Evolutionary conservation across 768 basidiomycete species (phyloP), one percentile per base, ranked within the genome.

Genomic region (Chalciporus piperatus): DNA sequence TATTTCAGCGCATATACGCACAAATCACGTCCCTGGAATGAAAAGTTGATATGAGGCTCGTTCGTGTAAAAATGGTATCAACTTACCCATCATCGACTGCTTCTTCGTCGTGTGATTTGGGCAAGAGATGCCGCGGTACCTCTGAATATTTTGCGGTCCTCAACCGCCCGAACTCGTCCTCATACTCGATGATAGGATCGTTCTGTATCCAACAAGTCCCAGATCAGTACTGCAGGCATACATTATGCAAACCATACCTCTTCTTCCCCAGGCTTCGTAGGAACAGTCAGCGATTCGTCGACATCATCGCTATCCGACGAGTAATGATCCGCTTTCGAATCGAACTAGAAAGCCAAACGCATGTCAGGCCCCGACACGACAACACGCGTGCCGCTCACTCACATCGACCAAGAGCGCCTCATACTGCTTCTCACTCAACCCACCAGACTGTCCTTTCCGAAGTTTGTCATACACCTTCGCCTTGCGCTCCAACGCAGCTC

Each of bases 101-200:
- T 28, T 74, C 71, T 20, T 79, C 74, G 17, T 78, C 72, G 32
- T 76, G 73, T n/a, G 70, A 53, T 30, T 73, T 62, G 9, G 73
- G 74, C 6, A 81, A 62, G 9, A 89, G 70, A 52, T 87, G 72
- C 32, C 88, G 77, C 37, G 92, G 91, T 1, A 93, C 79, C 61
- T 93, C 88, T 12, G 91, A 92, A 10, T 79, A 78, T 45, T 75
- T 77, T 16, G 79, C 81, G 1, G 79, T 87, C 52, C 89, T 75
- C 35, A 81, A 59, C n/a, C 92, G 82, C 32, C 91, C 91, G 62
- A 90, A 91, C 62, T 93, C 92, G 57, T 94, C 92, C 63, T 87
- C 83, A 52, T 92, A 92, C 65, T 93, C 92, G 6, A 92, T 76
- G 27, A 92, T 71, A 11, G 89, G 89, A 58, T 93, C 90, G 50